Percentiles rank a stretch among this genome's conserved stretches.
phyloP scores from a whole-genome alignment of 1,284 basidiomycete species.

The Moesziomyces globuligerus region DNA sequence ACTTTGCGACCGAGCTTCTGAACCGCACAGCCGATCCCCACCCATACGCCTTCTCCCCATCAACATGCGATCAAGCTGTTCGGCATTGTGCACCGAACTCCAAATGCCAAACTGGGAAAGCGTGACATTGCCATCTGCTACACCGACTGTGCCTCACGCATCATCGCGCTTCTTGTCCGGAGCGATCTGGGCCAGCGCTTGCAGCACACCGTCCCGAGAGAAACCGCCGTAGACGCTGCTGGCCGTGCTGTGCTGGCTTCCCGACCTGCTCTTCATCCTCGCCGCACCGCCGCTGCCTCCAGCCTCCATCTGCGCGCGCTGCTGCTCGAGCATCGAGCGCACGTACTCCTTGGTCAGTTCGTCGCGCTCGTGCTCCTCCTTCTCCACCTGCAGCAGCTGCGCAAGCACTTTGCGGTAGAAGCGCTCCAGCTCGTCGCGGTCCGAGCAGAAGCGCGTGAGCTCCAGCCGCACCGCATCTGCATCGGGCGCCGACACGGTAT shows the following conservation, averaged over 20 bases:
- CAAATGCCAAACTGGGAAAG: too few relatives aligned
- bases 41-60: too few relatives aligned
- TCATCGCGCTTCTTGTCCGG: neutral
- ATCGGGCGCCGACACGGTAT: conserved; percentile 19
- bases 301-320: neutral
- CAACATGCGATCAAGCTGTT: too few relatives aligned
- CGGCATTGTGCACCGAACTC: too few relatives aligned
- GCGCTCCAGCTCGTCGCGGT: conserved; percentile 42
- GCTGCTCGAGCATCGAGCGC: conserved; percentile 9
- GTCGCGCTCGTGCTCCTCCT: conserved; percentile 23
- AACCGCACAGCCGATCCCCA: too few relatives aligned
- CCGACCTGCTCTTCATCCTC: conserved; percentile 22
- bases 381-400: conserved; percentile 35
- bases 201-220: conserved; percentile 2
- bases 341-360: conserved; percentile 16
- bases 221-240: neutral
- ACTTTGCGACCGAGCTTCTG: too few relatives aligned
- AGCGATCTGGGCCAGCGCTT: conserved; percentile 3
- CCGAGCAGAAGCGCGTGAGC: conserved; percentile 53
- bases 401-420: conserved; percentile 55
- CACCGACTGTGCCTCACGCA: too few relatives aligned
- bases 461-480: conserved; percentile 52
- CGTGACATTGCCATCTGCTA: too few relatives aligned
- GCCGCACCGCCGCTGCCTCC: neutral
- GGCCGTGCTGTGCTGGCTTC: conserved; percentile 2